Evolutionary conservation across 169 alveolate species (phyloP).

Genomic region (Fabrea salina): DNA sequence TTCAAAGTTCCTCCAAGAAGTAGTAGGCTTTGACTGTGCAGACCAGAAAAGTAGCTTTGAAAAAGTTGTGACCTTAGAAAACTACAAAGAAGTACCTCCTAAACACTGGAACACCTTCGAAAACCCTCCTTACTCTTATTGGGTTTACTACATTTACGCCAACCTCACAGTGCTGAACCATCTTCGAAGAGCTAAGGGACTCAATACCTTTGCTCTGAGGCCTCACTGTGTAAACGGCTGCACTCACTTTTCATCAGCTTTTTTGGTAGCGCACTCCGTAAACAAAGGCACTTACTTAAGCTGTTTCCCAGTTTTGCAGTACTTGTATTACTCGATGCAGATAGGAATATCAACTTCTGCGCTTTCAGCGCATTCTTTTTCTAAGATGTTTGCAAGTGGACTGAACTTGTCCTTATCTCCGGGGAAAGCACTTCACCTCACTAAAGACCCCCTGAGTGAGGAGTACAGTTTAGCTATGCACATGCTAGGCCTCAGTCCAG

Average conservation of each 20-base stretch:
- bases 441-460: constrained; percentile 91
- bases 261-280: constrained; percentile 82
- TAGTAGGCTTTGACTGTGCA: constrained; percentile 85
- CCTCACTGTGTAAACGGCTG: constrained; percentile 96
- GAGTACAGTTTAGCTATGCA: constrained; percentile 90
- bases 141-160: constrained; percentile 88
- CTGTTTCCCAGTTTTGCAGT: constrained; percentile 81
- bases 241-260: constrained; percentile 85
- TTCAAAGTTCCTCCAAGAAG: constrained; percentile 6
- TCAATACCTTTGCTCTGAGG: constrained; percentile 75
- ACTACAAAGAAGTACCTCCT: constrained; percentile 44
- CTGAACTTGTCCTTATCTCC: constrained; percentile 89
- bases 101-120: constrained; percentile 67
- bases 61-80: not conserved
- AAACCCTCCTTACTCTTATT: constrained; percentile 92
- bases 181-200: constrained; percentile 76
- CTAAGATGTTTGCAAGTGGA: constrained; percentile 81
- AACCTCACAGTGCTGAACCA: constrained; percentile 83
- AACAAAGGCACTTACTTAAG: constrained; percentile 81
- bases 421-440: constrained; percentile 92
- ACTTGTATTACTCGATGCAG: constrained; percentile 86
- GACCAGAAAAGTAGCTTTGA: constrained; percentile 73
- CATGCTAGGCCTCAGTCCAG: constrained; percentile 81
- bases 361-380: constrained; percentile 84
- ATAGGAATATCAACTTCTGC: constrained; percentile 93